Base-by-base conservation (phyloP, 805 yeast species). In the Starmerella etchellsii region DNA sequence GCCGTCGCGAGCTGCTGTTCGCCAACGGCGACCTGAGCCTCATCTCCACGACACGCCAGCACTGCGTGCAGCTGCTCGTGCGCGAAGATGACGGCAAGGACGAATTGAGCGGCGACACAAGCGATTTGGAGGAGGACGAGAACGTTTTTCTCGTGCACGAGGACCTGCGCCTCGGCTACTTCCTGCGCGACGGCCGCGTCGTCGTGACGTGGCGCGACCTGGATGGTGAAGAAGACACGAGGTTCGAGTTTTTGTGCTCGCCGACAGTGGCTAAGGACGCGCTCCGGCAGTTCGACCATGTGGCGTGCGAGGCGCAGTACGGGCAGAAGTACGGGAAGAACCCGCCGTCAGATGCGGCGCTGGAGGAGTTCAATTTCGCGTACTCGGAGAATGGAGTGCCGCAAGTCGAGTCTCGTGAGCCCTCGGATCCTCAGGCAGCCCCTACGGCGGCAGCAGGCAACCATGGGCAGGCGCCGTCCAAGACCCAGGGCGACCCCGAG, bases 141-240 rank as follows among this genome's bases (percentile, higher is more conserved):
- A 36, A 35, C 53, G 87, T 84, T 54, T 87, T 81, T 52, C 62
- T 76, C 25, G 69, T 91, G 24, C 74, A 73, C 48, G 74, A 73
- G 44, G 70, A 70, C 3, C 62, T 88, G 41, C 63, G 68, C 30
- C 64, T 87, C 37, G 67, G 73, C 43, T 67, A 71, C 42, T 66
- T 65, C 42, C 65, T 70, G 42, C 69, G 70, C 39, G 71, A 73
- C 28, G 81, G 78, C 1, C 63, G 69, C 3, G 62, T 67, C 30
- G 74, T 77, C 2, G 69, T 88, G 22, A 66, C 78, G 0, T 88
- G 97, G 97, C 67, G 63, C 13, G 95, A 91, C 57, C 56, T 74
- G 28, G 76, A 75, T 33, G 95, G 95, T n/a, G 95, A 87, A 53
- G 67, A 69, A 4, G 95, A 84, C 20, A 96, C 87, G 54, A 63